These are phyloP conservation scores for Tirmania nivea DNA, from an alignment of 495 filamentous ascomycete genomes.

Conservation along the genomic window DNA sequence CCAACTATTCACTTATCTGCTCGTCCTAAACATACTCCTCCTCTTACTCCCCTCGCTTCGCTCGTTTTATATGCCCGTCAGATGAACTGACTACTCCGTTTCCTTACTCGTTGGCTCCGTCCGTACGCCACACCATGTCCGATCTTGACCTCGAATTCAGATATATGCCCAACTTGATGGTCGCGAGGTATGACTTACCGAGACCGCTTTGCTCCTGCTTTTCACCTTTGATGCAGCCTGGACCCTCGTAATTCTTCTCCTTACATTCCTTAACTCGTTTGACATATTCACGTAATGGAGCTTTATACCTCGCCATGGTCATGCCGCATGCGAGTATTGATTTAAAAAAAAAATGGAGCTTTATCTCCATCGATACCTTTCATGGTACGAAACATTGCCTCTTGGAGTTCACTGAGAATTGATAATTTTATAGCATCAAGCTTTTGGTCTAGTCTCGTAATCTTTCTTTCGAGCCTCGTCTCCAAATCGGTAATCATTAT, in stretches of 20 bases:
- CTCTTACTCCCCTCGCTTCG: too few species aligned
- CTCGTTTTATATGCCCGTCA: too few species aligned
- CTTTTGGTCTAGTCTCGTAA: background rate
- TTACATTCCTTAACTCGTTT: background rate
- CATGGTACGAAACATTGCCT: background rate
- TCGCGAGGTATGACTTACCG: background rate
- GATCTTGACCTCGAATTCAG: background rate
- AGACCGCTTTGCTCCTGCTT: background rate
- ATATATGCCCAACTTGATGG: background rate
- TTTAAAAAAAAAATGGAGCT: too few species aligned
- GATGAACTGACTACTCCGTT: too few species aligned
- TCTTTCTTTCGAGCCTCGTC: background rate
- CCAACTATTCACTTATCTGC: too few species aligned
- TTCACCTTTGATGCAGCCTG: background rate
- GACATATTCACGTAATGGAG: background rate
- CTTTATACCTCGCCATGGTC: too few species aligned
- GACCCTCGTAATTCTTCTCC: background rate
- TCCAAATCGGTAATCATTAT: background rate
- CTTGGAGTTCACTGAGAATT: background rate
- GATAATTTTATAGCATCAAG: background rate
- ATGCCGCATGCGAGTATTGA: too few species aligned
- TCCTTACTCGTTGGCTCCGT: too few species aligned
- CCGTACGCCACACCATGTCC: too few species aligned
- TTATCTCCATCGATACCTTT: background rate
- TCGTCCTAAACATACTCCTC: too few species aligned